phyloP scores from a whole-genome alignment of 805 yeast species.

The Kockiozyma suomiensis region DNA sequence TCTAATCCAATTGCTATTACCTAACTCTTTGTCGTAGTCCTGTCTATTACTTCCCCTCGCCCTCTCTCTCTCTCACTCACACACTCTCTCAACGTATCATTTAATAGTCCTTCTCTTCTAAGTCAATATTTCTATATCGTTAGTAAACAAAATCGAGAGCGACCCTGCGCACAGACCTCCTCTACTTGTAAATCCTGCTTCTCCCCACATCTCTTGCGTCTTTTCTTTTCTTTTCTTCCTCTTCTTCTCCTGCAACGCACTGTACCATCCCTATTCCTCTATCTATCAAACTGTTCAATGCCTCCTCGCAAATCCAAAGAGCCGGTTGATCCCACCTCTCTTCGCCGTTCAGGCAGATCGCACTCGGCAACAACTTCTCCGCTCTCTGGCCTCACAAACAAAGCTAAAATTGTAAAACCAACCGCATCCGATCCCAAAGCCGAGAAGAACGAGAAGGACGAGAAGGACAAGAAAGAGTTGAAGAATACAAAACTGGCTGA shows the following conservation, averaged over 20 bases:
- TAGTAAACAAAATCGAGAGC: too few species aligned
- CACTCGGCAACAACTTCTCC: constrained; percentile 4
- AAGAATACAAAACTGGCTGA: constrained; percentile 5
- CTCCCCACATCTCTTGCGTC: background rate
- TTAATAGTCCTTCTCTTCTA: too few species aligned
- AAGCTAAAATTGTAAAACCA: constrained; percentile 10
- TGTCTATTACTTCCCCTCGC: too few species aligned
- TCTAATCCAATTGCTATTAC: too few species aligned
- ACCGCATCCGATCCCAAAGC: constrained; percentile 15
- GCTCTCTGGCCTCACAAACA: constrained; percentile 2
- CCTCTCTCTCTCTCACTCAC: too few species aligned
- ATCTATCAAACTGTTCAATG: constrained; percentile 2
- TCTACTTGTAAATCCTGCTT: background rate
- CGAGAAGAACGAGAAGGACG: too few species aligned
- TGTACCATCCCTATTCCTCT: background rate
- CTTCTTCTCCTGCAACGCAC: background rate
- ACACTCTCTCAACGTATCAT: too few species aligned
- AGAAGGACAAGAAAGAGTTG: constrained; percentile 4
- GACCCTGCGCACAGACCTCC: background rate
- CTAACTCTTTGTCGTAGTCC: too few species aligned
- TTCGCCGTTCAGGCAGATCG: constrained; percentile 27
- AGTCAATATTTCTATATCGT: too few species aligned
- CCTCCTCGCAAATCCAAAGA: constrained; percentile 19
- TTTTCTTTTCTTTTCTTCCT: background rate
- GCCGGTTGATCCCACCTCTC: constrained; percentile 15